phyloP scores from a whole-genome alignment of 2,329 filamentous ascomycete genomes.

The Pseudocercospora crystallina region DNA sequence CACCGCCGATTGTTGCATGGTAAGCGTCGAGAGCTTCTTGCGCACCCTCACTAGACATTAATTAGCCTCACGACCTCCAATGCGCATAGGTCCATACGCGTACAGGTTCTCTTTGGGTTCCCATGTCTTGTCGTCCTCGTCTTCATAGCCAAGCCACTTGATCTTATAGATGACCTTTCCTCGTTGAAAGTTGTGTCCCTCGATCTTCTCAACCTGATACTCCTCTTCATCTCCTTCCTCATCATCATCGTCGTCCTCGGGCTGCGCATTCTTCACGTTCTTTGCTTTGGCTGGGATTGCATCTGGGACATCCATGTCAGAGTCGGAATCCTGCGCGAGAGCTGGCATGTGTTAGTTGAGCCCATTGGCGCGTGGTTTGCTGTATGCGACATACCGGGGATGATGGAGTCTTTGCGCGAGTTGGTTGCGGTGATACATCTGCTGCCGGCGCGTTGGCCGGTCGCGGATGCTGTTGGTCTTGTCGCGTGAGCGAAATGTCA shows the following conservation, averaged over 20 bases:
- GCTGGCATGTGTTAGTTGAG: slow-evolving; percentile 29
- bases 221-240: slow-evolving; percentile 55
- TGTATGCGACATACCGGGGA: slow-evolving; percentile 2
- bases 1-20: slow-evolving; percentile 62
- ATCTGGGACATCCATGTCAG: slow-evolving; percentile 32
- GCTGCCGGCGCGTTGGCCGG: too few relatives aligned
- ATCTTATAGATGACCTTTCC: slow-evolving; percentile 64
- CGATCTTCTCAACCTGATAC: slow-evolving; percentile 73
- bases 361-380: slow-evolving; percentile 1
- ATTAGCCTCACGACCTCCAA: slow-evolving; percentile 1
- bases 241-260: slow-evolving; percentile 36
- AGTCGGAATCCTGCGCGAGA: slow-evolving; percentile 42
- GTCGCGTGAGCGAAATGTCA: too few relatives aligned
- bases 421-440: too few relatives aligned
- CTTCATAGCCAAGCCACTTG: slow-evolving; percentile 78
- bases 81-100: slow-evolving; percentile 22
- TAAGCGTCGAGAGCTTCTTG: slow-evolving; percentile 64
- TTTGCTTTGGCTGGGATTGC: slow-evolving; percentile 29
- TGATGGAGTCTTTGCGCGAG: not conserved
- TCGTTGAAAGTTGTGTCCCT: slow-evolving; percentile 62
- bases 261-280: slow-evolving; percentile 20
- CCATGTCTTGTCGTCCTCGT: slow-evolving; percentile 71
- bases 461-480: too few relatives aligned
- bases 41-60: slow-evolving; percentile 35
- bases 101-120: slow-evolving; percentile 74